Conservation (phyloP, 164 flowering plant genomes). For the Piper betle region DNA sequence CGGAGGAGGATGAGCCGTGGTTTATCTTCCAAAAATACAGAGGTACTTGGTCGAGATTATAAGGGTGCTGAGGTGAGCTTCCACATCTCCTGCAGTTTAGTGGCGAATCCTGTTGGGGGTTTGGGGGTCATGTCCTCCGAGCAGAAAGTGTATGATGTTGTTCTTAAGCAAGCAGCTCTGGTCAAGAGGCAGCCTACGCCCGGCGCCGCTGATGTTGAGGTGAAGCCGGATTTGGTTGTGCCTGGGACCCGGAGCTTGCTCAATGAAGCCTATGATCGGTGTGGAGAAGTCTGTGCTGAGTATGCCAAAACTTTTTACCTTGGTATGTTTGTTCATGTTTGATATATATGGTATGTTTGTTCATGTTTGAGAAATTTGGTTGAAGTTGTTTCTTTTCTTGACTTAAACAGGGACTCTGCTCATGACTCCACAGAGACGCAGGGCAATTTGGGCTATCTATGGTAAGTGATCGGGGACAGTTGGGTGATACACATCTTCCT, state of each 20-base stretch:
- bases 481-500: not conserved
- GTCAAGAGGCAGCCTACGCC: slow-evolving; percentile 30
- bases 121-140: slow-evolving; percentile 34
- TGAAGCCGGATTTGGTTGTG: slow-evolving; percentile 33
- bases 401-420: slow-evolving; percentile 50
- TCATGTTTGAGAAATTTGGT: not conserved
- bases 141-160: slow-evolving; percentile 63
- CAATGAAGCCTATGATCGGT: slow-evolving; percentile 69
- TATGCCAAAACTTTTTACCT: slow-evolving; percentile 88
- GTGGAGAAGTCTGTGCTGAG: slow-evolving; percentile 84
- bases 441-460: slow-evolving; percentile 87
- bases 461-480: slow-evolving; percentile 23
- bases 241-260: slow-evolving; percentile 43
- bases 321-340: slow-evolving; percentile 21
- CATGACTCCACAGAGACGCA: slow-evolving; percentile 70
- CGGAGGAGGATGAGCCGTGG: slow-evolving; percentile 15
- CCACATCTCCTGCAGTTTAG: slow-evolving; percentile 28
- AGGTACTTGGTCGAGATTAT: slow-evolving; percentile 7
- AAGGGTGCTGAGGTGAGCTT: slow-evolving; percentile 2
- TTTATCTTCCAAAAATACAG: slow-evolving; percentile 10
- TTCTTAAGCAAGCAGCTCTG: slow-evolving; percentile 70
- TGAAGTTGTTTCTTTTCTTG: not conserved
- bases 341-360: not conserved
- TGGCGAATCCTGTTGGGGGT: slow-evolving; percentile 38
- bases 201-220: slow-evolving; percentile 18